These are phyloP conservation scores for Phyllosticta citriasiana DNA, from an alignment of 2,329 filamentous ascomycete genomes.

Conservation along the genomic window DNA sequence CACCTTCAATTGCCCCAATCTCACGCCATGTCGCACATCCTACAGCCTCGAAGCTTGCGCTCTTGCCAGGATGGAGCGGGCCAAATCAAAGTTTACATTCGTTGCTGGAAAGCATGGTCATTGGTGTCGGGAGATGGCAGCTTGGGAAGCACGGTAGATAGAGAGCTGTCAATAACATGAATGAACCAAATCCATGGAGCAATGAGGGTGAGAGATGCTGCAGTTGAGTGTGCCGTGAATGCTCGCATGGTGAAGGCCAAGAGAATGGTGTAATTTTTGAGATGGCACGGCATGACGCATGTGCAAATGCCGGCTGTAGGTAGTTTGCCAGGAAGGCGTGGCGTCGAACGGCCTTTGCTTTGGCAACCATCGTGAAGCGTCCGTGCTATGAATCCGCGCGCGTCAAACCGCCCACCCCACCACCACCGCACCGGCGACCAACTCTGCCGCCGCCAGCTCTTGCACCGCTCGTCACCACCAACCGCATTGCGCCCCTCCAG, in stretches of 20 bases:
- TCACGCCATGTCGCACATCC: neutral
- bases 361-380: neutral
- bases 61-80: neutral
- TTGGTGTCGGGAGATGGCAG: constrained; percentile 1
- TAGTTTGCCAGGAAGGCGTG: neutral
- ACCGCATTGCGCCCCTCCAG: neutral
- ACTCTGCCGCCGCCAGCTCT: neutral
- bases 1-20: neutral
- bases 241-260: too few relatives aligned
- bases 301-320: neutral
- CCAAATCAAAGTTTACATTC: neutral
- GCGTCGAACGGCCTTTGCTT: neutral
- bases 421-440: neutral
- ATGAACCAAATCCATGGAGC: neutral
- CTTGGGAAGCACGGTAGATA: constrained; percentile 8
- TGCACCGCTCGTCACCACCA: neutral
- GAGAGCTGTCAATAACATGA: constrained; percentile 1
- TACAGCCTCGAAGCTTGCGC: neutral
- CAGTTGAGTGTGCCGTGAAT: neutral
- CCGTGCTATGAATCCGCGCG: neutral
- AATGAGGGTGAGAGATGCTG: neutral
- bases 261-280: too few relatives aligned
- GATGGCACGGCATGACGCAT: neutral
- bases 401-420: neutral
- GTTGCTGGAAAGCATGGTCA: constrained; percentile 5